Base-by-base conservation (phyloP, 1,139 yeast genomes). In the Yamadazyma sp. region DNA sequence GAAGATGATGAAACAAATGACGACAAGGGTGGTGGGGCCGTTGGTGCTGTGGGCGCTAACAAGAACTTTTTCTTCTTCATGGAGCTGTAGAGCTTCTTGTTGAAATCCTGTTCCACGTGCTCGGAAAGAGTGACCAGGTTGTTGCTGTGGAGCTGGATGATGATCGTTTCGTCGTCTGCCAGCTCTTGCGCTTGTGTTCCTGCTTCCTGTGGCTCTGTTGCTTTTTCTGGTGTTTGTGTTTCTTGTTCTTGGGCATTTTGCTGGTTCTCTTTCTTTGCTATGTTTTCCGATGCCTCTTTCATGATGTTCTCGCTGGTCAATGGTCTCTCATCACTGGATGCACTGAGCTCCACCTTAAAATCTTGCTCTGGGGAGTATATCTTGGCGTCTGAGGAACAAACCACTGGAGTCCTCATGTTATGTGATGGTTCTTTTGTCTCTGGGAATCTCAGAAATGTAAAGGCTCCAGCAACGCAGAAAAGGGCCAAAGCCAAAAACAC, bases 401-500 rank as follows among this genome's bases (percentile, higher is more conserved):
- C n/a, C n/a, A n/a, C n/a, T n/a, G n/a, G n/a, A n/a, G n/a, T n/a
- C n/a, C n/a, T n/a, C n/a, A n/a, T n/a, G n/a, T n/a, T n/a, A n/a
- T n/a, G n/a, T n/a, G n/a, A n/a, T n/a, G n/a, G n/a, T n/a, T n/a
- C n/a, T 34, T 34, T 34, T 17, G 81, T 74, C 46, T 77, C 83
- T 3, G 78, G 79, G 38, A 76, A 68, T 29, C 44, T 48, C 31
- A 64, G 36, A 5, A 64, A 45, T 0, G 62, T 32, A 0, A 63
- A 23, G 0, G 65, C 50, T 2, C 75, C 67, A 5, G 51, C 17
- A 2, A 68, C 30, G 25, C 79, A 68, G 6, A 63, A 44, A 0
- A 51, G 37, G 0, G 73, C 69, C 40, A 78, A 61, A 1, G 69
- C 43, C 4, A 75, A 46, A 49, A 79, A 79, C 0, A 74, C 60